Evolutionary conservation across 2,329 filamentous ascomycete species (phyloP), one percentile per base, ranked within the genome.

Genomic region (Cladobotryum protrusum): DNA sequence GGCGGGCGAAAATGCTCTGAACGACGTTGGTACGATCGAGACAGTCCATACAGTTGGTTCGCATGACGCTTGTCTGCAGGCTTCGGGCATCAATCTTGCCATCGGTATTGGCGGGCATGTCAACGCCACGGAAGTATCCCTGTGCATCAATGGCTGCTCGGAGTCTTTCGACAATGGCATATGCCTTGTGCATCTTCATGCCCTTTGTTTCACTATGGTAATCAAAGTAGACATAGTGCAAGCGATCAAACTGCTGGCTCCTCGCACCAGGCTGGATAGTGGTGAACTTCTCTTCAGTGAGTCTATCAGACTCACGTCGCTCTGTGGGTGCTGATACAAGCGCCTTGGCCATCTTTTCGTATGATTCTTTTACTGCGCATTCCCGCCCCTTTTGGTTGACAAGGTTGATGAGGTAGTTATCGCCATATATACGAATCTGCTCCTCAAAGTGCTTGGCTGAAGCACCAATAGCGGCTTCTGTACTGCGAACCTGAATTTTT

Each of bases 11-110:
- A 87, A 97, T 96, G 67, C 89, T 95, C 71, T 99, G 93, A 3
- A 99, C 89, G 6, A 99, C 91, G 61, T 99, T 99, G 47, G 93
- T 99, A 47, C 93, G 87, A 69, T 99, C 93, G 13, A 99, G 80
- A 58, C 95, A 99, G 70, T 99, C 93, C 93, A 99, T 99, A 72
- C 93, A 99, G 68, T 99, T 99, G 36, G 93, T 96, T 48, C 93
- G 85, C 56, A 99, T 91, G 14, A 97, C 91, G 54, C 88, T 90
- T 1, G 83, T 89, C 74, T 99, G 93, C 56, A 82, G 78, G 54
- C 81, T 85, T 56, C 90, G 84, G 33, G 89, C 81, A 60, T 97
- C 92, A 12, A 96, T 77, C 15, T 81, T 82, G 29, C 86, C 87
- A 52, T 83, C 77, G 45, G 75, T 66, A 58, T 82, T 80, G 40